phyloP scores from a whole-genome alignment of 2,329 filamentous ascomycete genomes.

The Kalmusia sp. region DNA sequence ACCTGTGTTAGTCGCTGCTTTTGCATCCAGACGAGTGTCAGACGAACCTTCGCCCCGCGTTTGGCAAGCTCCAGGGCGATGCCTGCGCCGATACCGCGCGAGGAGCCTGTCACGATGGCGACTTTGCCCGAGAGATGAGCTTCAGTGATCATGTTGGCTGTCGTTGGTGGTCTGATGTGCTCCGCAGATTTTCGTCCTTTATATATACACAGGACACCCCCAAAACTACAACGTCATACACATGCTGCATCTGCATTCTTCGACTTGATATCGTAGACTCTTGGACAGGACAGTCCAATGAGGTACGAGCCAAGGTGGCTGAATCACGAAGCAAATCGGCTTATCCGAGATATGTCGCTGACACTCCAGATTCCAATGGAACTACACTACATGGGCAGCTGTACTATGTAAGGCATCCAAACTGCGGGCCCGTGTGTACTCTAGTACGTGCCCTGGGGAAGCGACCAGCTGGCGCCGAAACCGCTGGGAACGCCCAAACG shows the following conservation, averaged over 20 bases:
- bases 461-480: background rate
- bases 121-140: constrained; percentile 42
- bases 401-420: background rate
- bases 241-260: no score
- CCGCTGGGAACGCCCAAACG: background rate
- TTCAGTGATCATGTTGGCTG: constrained; percentile 22
- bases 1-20: background rate
- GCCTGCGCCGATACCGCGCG: constrained; percentile 58
- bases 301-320: background rate
- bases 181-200: background rate
- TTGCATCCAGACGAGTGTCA: background rate
- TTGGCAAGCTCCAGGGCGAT: constrained; percentile 57
- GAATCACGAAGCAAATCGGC: background rate
- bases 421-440: background rate
- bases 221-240: no score
- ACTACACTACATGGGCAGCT: no score
- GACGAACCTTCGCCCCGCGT: constrained; percentile 52
- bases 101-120: constrained; percentile 59
- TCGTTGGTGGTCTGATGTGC: constrained; percentile 1
- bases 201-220: background rate
- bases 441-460: no score
- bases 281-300: background rate
- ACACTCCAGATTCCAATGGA: background rate
- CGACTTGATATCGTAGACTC: background rate
- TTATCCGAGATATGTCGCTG: background rate